A percentile compares a stretch with the other conserved stretches of the same genome.
Conservation (phyloP, 805 yeast species). For the Metschnikowia dekortorum region DNA sequence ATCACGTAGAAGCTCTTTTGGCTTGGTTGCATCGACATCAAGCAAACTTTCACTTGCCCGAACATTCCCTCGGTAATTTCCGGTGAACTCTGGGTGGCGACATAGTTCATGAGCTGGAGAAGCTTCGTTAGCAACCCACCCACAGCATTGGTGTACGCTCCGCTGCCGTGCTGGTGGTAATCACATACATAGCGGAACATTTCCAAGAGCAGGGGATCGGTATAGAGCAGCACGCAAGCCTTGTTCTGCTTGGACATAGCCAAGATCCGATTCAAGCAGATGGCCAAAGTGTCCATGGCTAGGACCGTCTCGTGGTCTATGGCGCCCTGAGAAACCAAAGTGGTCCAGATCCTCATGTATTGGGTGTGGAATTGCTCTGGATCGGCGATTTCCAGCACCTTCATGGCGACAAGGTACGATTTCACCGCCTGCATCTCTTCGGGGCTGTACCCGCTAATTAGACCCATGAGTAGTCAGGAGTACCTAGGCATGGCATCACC, state of each 20-base stretch:
- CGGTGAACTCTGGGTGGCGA: not conserved
- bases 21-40: slow-evolving; percentile 41
- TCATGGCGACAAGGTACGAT: slow-evolving; percentile 4
- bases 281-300: slow-evolving; percentile 49
- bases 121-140: slow-evolving; percentile 56
- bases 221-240: not conserved
- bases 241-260: not conserved
- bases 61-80: slow-evolving; percentile 16
- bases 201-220: not conserved
- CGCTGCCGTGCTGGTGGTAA: slow-evolving; percentile 66
- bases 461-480: not conserved
- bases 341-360: not conserved
- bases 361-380: not conserved
- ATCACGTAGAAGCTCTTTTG: slow-evolving; percentile 60
- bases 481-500: not conserved
- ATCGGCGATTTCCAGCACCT: slow-evolving; percentile 2
- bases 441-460: not conserved
- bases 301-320: slow-evolving; percentile 12
- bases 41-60: slow-evolving; percentile 42
- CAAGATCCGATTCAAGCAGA: slow-evolving; percentile 58
- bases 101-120: slow-evolving; percentile 30
- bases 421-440: slow-evolving; percentile 1
- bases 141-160: slow-evolving; percentile 67
- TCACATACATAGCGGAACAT: slow-evolving; percentile 56
- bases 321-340: not conserved